A percentile compares a stretch with the other conserved stretches of the same genome.
Conservation (phyloP, 331 rosid genomes). For the Arachis monticola region DNA sequence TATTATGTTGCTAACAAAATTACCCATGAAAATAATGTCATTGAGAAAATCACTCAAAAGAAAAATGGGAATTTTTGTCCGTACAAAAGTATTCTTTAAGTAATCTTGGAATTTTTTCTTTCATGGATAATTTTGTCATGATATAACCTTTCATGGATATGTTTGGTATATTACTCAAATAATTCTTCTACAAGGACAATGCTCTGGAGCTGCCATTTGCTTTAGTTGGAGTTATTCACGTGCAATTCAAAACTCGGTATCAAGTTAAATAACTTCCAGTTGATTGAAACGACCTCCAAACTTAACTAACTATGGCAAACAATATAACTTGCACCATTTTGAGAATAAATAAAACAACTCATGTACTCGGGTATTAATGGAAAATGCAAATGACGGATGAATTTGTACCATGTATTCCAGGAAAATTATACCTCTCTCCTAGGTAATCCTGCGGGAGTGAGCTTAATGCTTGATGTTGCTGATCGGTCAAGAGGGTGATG, state of each 20-base stretch:
- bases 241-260: slow-evolving; percentile 28
- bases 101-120: no score
- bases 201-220: not conserved
- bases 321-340: slow-evolving; percentile 12
- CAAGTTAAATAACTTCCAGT: slow-evolving; percentile 7
- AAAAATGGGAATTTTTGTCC: no score
- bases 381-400: slow-evolving; percentile 12
- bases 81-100: no score
- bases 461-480: slow-evolving; percentile 64
- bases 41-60: no score
- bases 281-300: slow-evolving; percentile 11
- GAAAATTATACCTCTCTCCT: slow-evolving; percentile 79
- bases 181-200: slow-evolving; percentile 15
- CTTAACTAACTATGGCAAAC: not conserved
- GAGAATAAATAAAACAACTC: not conserved
- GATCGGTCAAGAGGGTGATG: slow-evolving; percentile 93
- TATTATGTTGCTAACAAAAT: no score
- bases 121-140: no score
- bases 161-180: no score
- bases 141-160: no score
- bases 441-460: slow-evolving; percentile 91
- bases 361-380: not conserved
- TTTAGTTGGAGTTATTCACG: not conserved
- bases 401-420: slow-evolving; percentile 22
- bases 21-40: no score